These are phyloP conservation scores for Blepharisma japonicum DNA, from an alignment of 73 alveolate species.

Conservation along the genomic window DNA sequence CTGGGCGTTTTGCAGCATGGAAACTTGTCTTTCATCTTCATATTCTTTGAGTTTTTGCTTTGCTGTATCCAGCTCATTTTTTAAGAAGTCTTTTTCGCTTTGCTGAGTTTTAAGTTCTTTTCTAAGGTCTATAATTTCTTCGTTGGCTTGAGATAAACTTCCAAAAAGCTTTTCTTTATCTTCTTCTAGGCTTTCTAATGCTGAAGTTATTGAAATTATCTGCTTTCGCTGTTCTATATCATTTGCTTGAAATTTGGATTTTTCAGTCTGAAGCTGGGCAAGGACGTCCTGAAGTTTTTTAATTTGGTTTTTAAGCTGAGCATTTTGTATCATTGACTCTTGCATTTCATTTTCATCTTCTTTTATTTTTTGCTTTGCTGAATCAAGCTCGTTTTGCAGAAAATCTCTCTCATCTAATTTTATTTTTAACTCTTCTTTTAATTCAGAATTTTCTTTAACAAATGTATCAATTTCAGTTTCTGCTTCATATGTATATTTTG, in stretches of 20 bases:
- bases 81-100: too few relatives aligned
- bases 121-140: neutral
- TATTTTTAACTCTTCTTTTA: neutral
- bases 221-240: conserved; percentile 2
- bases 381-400: too few relatives aligned
- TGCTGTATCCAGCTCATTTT: too few relatives aligned
- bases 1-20: neutral
- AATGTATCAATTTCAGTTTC: too few relatives aligned
- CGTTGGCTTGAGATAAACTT: neutral
- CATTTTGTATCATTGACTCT: neutral
- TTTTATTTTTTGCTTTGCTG: neutral
- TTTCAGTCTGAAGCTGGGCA: neutral
- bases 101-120: too few relatives aligned
- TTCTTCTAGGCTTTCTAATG: neutral
- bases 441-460: too few relatives aligned
- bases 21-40: neutral
- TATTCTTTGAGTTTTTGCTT: neutral
- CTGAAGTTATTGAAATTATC: neutral
- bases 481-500: too few relatives aligned
- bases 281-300: conserved; percentile 9
- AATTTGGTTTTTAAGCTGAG: neutral
- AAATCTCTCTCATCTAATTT: too few relatives aligned
- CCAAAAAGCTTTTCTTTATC: conserved; percentile 18
- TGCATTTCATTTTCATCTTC: neutral
- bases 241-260: neutral